Percentiles rank a stretch among this genome's conserved stretches.
Conservation (phyloP, 2,329 filamentous ascomycete genomes). For the Penicillium sp. region DNA sequence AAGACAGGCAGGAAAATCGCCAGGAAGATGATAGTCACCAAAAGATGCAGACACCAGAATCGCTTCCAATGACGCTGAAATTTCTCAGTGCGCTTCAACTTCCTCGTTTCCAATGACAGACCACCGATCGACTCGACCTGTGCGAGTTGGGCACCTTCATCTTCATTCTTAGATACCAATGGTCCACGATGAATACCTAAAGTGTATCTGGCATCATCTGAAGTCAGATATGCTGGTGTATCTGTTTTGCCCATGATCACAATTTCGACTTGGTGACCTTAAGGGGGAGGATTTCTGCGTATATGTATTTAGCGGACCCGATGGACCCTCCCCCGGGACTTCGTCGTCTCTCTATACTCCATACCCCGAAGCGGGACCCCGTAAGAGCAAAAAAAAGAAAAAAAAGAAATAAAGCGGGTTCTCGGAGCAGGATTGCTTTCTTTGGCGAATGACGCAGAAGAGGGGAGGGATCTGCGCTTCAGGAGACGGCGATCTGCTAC, state of each 20-base stretch:
- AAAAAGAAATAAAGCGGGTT: neutral
- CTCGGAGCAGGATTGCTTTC: conserved; percentile 20
- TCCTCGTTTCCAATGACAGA: conserved; percentile 25
- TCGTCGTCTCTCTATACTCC: neutral
- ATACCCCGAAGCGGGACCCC: neutral
- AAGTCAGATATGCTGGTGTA: conserved; percentile 26
- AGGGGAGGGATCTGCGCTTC: conserved; percentile 17
- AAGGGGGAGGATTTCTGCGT: conserved; percentile 1
- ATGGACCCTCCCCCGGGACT: neutral
- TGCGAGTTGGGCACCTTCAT: conserved; percentile 23
- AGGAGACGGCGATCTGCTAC: conserved; percentile 22
- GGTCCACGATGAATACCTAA: conserved; percentile 33
- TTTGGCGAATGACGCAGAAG: conserved; percentile 12
- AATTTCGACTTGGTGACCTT: neutral
- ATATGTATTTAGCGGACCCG: conserved; percentile 5
- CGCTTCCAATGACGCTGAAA: conserved; percentile 37
- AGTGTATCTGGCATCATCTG: conserved; percentile 31
- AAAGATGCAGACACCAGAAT: conserved; percentile 40
- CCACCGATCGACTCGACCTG: conserved; percentile 29
- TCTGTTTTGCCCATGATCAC: conserved; percentile 24
- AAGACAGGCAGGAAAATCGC: conserved; percentile 42
- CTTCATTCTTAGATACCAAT: conserved; percentile 15
- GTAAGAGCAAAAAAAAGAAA: neutral
- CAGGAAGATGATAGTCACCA: conserved; percentile 37
- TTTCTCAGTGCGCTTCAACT: conserved; percentile 26